Base-by-base conservation (phyloP, 441 rosid species). In the Pelargonium australe region DNA sequence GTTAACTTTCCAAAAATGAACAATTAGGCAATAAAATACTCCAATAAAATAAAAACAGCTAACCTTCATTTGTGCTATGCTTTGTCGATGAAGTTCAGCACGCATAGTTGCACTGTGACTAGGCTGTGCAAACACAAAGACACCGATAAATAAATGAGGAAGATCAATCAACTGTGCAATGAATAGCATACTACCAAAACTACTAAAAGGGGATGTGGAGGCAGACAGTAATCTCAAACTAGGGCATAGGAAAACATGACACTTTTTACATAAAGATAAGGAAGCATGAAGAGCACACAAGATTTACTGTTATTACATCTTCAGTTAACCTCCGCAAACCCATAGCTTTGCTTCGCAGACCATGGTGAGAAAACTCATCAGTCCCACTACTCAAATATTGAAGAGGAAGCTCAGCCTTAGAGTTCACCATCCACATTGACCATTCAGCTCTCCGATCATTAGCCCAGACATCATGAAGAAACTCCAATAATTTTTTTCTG, bases 401-500 rank as follows among this genome's bases (percentile, higher is more conserved):
- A 80, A 84, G 92, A 41, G 98, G 96, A 96, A 95, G 85, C 80
- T 95, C 97, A 73, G 89, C 96, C 76, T 89, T 95, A 2, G 97
- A 85, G 79, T 88, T 86, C 64, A 89, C 94, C 95, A 88, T 89
- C 99, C 99, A 91, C 80, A 89, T 91, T 13, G 99, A 94, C 97
- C 99, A 94, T 81, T 91, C 98, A 68, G 89, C 92, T 81, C 84
- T 87, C 43, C 96, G 89, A 70, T 94, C 96, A 79, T 71, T 80
- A 37, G 89, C 82, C 99, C 99, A 94, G 68, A 70, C 78, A 67
- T 87, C 87, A 65, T 75, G 78, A 63, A 94, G 83, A 81, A 79
- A 83, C 44, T 85, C 86, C 70, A 94, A 66, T 80, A 94, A 79
- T 70, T 79, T 83, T 64, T 63, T 82, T 77, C 75, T 85, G 73